These are phyloP conservation scores for Pisolithus marmoratus DNA, from an alignment of 768 basidiomycete genomes.

Conservation along the genomic window DNA sequence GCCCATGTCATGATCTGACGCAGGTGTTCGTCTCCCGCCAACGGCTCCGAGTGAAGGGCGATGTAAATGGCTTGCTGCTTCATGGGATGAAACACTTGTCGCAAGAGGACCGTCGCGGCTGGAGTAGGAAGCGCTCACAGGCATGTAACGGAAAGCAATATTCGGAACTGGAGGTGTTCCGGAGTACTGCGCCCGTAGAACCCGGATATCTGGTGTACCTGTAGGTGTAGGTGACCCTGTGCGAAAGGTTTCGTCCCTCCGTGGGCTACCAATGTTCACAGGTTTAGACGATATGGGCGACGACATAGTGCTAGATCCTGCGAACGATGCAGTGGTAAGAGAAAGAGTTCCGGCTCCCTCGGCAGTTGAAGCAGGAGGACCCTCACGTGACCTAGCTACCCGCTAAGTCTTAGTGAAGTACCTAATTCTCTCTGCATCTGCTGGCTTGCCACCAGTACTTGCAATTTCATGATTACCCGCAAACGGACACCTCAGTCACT, in stretches of 20 bases:
- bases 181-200: conserved; percentile 62
- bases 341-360: not conserved
- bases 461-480: too few species aligned
- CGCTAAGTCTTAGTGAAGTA: too few species aligned
- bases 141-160: conserved; percentile 54
- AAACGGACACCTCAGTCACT: too few species aligned
- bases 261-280: conserved; percentile 40
- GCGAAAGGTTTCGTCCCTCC: conserved; percentile 8
- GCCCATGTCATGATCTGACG: conserved; percentile 10
- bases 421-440: too few species aligned
- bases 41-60: conserved; percentile 22
- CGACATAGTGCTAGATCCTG: not conserved
- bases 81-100: conserved; percentile 4
- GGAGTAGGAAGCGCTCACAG: conserved; percentile 23
- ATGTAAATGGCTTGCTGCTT: conserved; percentile 26
- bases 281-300: conserved; percentile 50
- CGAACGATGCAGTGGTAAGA: not conserved
- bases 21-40: too few species aligned
- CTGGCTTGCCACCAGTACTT: too few species aligned
- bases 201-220: conserved; percentile 61
- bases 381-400: too few species aligned
- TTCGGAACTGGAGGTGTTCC: conserved; percentile 47
- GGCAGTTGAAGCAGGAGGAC: too few species aligned
- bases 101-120: conserved; percentile 10
- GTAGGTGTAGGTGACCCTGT: conserved; percentile 29